Conservation (phyloP, 2,329 filamentous ascomycete genomes). For the Hypocrella siamensis region DNA sequence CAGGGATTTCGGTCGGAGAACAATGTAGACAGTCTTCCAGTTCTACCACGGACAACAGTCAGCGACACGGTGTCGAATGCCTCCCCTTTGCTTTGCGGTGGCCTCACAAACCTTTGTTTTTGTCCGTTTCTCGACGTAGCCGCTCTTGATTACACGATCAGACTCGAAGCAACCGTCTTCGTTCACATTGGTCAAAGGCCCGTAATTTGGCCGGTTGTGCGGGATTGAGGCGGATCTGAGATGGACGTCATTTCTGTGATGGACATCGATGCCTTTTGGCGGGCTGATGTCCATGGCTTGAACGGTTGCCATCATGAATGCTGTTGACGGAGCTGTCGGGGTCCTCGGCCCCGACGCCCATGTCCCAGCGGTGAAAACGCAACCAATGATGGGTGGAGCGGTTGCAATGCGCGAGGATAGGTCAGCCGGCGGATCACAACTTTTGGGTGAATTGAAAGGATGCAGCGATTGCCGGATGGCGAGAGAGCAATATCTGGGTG, state of each 20-base stretch:
- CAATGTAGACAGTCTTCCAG: conserved; percentile 82
- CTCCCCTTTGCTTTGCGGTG: neutral
- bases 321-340: neutral
- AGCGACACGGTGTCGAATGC: too few relatives aligned
- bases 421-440: too few relatives aligned
- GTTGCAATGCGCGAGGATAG: neutral
- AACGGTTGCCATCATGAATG: conserved; percentile 6
- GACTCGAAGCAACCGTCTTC: conserved; percentile 94
- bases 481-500: too few relatives aligned
- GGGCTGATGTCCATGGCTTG: conserved; percentile 7
- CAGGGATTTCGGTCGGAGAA: conserved; percentile 76
- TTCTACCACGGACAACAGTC: conserved; percentile 32
- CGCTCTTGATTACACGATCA: conserved; percentile 82
- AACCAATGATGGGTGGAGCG: neutral
- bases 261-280: neutral
- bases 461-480: too few relatives aligned
- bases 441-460: too few relatives aligned
- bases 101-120: conserved; percentile 63
- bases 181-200: conserved; percentile 72
- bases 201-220: conserved; percentile 23
- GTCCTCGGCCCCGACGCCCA: too few relatives aligned
- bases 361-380: too few relatives aligned
- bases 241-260: conserved; percentile 5
- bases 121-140: conserved; percentile 73
- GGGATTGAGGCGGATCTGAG: conserved; percentile 8